Percentiles rank a stretch among this genome's conserved stretches.
Evolutionary conservation across 2,329 filamentous ascomycete genomes (phyloP).

Genomic region (Penicillium thymicola): DNA sequence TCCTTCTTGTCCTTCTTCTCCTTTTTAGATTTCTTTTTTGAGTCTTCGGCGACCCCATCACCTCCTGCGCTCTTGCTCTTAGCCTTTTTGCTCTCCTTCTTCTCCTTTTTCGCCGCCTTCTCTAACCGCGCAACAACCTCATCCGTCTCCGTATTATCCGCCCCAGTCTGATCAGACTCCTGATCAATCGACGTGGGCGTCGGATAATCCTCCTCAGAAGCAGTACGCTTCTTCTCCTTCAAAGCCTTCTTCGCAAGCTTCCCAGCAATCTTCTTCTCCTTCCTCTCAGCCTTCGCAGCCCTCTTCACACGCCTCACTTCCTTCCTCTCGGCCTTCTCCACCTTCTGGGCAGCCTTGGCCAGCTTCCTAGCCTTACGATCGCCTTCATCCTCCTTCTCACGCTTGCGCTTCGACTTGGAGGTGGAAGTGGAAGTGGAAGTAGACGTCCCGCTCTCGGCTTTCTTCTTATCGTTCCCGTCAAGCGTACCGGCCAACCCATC

Average conservation of each 20-base stretch:
- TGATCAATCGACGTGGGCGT: constrained; percentile 31
- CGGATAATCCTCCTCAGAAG: constrained; percentile 29
- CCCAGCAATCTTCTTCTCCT: constrained; percentile 28
- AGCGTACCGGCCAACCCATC: constrained; percentile 70
- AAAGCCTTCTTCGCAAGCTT: constrained; percentile 25
- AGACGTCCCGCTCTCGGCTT: constrained; percentile 11
- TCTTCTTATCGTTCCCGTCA: constrained; percentile 19
- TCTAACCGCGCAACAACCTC: not conserved
- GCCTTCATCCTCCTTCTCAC: constrained; percentile 34
- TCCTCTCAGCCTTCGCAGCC: constrained; percentile 6
- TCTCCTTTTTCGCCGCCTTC: constrained; percentile 22
- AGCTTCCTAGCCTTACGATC: constrained; percentile 19
- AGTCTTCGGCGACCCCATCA: constrained; percentile 22
- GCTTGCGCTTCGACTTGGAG: constrained; percentile 28
- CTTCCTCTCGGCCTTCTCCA: constrained; percentile 20
- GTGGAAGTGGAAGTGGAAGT: constrained; percentile 8
- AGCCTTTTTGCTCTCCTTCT: constrained; percentile 32
- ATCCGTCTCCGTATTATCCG: constrained; percentile 12
- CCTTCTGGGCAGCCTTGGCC: constrained; percentile 37
- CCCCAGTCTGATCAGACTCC: constrained; percentile 26
- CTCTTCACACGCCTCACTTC: constrained; percentile 22
- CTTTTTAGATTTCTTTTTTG: constrained; percentile 50
- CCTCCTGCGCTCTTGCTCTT: not conserved
- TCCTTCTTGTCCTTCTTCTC: constrained; percentile 37
- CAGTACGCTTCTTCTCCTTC: constrained; percentile 20